A percentile compares a stretch with the other conserved stretches of the same genome.
phyloP scores from a whole-genome alignment of 1,139 yeast genomes.

The Candida labiduridarum region DNA sequence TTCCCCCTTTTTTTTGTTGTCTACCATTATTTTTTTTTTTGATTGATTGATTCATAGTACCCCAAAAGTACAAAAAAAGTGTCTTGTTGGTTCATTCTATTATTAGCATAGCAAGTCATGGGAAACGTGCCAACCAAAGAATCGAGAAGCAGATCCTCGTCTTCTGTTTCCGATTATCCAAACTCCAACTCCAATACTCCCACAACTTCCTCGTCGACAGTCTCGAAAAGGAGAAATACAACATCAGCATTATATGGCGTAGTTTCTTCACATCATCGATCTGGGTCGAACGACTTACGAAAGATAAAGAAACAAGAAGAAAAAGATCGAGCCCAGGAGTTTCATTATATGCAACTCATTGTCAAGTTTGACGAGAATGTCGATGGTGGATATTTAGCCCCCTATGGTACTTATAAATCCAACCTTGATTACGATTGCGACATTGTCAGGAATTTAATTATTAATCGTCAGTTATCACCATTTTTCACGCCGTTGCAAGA shows the following conservation, averaged over 20 bases:
- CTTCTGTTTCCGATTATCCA: slow-evolving; percentile 14
- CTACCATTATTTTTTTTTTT: neutral
- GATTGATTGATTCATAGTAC: neutral
- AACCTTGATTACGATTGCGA: slow-evolving; percentile 75
- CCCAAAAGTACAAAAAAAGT: neutral
- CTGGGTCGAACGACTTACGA: slow-evolving; percentile 25
- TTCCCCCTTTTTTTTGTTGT: neutral
- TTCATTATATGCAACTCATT: slow-evolving; percentile 56
- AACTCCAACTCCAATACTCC: slow-evolving; percentile 10
- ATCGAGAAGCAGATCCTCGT: slow-evolving; percentile 34
- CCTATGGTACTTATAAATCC: slow-evolving; percentile 81
- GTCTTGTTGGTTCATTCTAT: neutral
- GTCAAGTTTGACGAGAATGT: slow-evolving; percentile 63
- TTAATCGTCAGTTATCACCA: slow-evolving; percentile 73
- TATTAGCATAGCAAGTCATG: slow-evolving; percentile 29
- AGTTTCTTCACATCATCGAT: slow-evolving; percentile 8
- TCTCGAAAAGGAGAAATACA: slow-evolving; percentile 18
- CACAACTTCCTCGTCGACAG: slow-evolving; percentile 16
- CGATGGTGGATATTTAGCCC: slow-evolving; percentile 83
- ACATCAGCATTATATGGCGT: slow-evolving; percentile 7
- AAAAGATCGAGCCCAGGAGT: slow-evolving; percentile 52
- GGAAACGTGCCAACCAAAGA: slow-evolving; percentile 66
- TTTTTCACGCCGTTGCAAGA: slow-evolving; percentile 90
- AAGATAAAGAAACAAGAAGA: slow-evolving; percentile 45
- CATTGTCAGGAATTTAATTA: slow-evolving; percentile 66